Percentiles rank a stretch among this genome's conserved stretches.
Conservation (phyloP, 2,329 filamentous ascomycete genomes). For the Colletotrichum lentis region DNA sequence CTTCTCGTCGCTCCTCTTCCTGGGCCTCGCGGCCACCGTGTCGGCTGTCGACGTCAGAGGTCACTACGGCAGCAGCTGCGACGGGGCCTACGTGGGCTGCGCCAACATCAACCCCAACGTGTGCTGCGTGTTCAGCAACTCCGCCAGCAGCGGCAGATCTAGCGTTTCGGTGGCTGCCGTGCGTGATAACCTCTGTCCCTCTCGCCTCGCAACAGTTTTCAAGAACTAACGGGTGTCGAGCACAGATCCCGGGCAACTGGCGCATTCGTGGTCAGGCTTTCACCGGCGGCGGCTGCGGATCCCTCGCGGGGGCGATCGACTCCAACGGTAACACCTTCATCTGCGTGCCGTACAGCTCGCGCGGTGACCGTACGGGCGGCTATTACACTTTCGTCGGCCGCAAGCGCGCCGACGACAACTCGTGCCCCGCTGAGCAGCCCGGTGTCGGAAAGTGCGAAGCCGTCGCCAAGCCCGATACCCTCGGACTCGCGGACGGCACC, state of each 20-base stretch:
- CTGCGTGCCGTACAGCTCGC: slow-evolving; percentile 22
- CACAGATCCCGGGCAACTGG: slow-evolving; percentile 30
- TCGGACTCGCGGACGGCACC: slow-evolving; percentile 29
- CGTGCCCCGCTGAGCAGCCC: slow-evolving; percentile 28
- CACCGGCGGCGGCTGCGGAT: slow-evolving; percentile 12
- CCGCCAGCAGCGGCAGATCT: background rate
- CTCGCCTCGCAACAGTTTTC: too few species aligned
- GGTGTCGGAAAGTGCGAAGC: slow-evolving; percentile 24
- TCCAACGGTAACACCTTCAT: background rate
- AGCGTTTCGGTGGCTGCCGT: slow-evolving; percentile 22
- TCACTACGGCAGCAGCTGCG: background rate
- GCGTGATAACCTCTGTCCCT: too few species aligned
- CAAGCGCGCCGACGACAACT: slow-evolving; percentile 23
- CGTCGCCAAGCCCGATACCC: slow-evolving; percentile 9
- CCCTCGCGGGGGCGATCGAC: background rate
- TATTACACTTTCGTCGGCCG: slow-evolving; percentile 23
- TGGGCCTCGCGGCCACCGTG: slow-evolving; percentile 16
- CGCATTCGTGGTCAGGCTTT: slow-evolving; percentile 17
- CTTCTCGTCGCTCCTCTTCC: slow-evolving; percentile 10
- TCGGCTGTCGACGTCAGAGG: slow-evolving; percentile 27
- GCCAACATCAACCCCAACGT: slow-evolving; percentile 28
- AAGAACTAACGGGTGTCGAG: background rate
- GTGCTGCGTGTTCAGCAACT: slow-evolving; percentile 25
- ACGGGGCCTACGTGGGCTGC: background rate
- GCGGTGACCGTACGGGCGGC: slow-evolving; percentile 26